phyloP scores from a whole-genome alignment of 805 yeast genomes.

The Suhomyces vadensis region DNA sequence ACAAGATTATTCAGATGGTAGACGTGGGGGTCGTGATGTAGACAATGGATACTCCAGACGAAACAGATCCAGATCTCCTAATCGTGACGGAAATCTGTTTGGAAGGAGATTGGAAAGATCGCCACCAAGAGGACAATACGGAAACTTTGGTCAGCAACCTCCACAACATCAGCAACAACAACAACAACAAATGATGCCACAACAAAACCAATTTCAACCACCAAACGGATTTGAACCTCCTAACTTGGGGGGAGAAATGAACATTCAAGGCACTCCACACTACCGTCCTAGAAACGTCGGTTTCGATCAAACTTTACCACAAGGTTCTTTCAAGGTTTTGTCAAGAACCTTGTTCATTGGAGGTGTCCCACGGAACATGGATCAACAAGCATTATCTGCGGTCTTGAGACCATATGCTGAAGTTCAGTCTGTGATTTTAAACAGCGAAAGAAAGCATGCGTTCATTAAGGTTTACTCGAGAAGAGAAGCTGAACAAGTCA shows the following conservation, averaged over 20 bases:
- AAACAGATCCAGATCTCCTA: conserved; percentile 57
- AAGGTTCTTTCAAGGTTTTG: conserved; percentile 76
- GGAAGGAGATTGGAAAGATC: conserved; percentile 28
- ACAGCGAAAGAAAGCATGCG: conserved; percentile 90
- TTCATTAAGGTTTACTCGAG: conserved; percentile 93
- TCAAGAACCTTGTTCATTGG: conserved; percentile 93
- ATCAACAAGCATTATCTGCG: conserved; percentile 66
- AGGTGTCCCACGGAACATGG: conserved; percentile 85
- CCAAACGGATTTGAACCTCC: conserved; percentile 8
- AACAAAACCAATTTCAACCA: conserved; percentile 10
- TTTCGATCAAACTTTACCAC: conserved; percentile 69
- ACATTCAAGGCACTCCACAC: conserved; percentile 71
- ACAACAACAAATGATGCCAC: conserved; percentile 10
- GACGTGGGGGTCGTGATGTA: conserved; percentile 32
- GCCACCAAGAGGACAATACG: conserved; percentile 23
- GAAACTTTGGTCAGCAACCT: conserved; percentile 8
- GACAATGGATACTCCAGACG: conserved; percentile 46
- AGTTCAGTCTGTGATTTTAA: conserved; percentile 86
- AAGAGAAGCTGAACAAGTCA: conserved; percentile 83
- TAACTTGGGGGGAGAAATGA: conserved; percentile 45
- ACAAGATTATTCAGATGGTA: conserved; percentile 21
- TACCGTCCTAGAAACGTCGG: conserved; percentile 74
- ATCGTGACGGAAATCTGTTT: conserved; percentile 24
- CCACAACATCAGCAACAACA: conserved; percentile 13
- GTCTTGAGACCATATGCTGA: conserved; percentile 83